These are phyloP conservation scores for Aristolochia fimbriata DNA, from an alignment of 164 flowering plant genomes.

Conservation along the genomic window DNA sequence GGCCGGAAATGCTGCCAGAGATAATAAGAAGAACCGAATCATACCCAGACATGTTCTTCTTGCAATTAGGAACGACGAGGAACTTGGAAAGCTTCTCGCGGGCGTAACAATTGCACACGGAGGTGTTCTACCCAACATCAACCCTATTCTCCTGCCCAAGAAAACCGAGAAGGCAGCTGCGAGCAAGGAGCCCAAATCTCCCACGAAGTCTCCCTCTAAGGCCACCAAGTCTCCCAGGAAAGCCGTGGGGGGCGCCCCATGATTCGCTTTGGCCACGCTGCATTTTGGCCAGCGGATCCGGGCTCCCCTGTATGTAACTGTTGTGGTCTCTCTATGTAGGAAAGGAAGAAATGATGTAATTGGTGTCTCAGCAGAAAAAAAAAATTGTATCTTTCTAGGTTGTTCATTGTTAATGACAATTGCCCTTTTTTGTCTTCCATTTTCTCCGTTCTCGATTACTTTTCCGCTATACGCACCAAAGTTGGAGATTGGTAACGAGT, in stretches of 20 bases:
- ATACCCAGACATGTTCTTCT: slow-evolving; percentile 10
- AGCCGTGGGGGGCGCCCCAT: background rate
- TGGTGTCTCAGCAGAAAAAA: too few relatives aligned
- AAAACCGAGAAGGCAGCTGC: slow-evolving; percentile 34
- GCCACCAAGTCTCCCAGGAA: slow-evolving; percentile 3
- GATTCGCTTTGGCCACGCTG: too few relatives aligned
- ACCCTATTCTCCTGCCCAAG: slow-evolving; percentile 62
- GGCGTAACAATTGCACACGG: slow-evolving; percentile 72
- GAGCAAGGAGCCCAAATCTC: slow-evolving; percentile 10
- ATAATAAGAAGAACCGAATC: slow-evolving; percentile 11
- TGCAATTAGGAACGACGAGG: slow-evolving; percentile 19
- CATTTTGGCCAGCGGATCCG: too few relatives aligned
- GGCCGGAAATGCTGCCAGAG: slow-evolving; percentile 13
- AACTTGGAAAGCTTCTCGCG: slow-evolving; percentile 52
- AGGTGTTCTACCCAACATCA: slow-evolving; percentile 67
- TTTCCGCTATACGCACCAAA: too few relatives aligned
- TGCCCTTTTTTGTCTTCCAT: too few relatives aligned
- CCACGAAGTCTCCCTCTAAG: background rate
- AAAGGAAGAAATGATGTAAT: too few relatives aligned
- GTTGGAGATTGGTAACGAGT: too few relatives aligned
- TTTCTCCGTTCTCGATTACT: too few relatives aligned
- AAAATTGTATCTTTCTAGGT: too few relatives aligned
- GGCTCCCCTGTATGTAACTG: too few relatives aligned
- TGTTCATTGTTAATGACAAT: too few relatives aligned
- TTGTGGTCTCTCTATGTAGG: too few relatives aligned